These are phyloP conservation scores for Hygrocybe punicea DNA, from an alignment of 768 basidiomycete genomes.

Conservation along the genomic window DNA sequence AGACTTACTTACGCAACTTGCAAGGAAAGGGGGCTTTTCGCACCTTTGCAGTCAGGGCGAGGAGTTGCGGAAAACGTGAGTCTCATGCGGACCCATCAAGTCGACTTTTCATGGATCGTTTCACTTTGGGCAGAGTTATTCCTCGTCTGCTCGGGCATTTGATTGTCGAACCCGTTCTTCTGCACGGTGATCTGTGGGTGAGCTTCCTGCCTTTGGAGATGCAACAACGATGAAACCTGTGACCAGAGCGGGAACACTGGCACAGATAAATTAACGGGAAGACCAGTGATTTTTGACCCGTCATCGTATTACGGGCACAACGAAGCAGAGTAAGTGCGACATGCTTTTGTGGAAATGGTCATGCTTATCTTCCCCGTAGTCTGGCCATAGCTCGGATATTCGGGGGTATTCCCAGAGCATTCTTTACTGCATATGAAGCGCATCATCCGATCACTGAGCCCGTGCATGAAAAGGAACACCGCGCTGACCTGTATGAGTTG, in stretches of 20 bases:
- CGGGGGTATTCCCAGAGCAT: slow-evolving; percentile 63
- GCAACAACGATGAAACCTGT: neutral
- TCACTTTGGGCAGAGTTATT: slow-evolving; percentile 56
- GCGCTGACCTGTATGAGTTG: slow-evolving; percentile 69
- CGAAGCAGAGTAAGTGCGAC: slow-evolving; percentile 65
- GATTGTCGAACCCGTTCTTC: slow-evolving; percentile 58
- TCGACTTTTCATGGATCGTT: neutral
- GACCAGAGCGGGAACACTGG: slow-evolving; percentile 72
- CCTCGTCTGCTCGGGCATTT: slow-evolving; percentile 62
- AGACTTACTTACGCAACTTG: slow-evolving; percentile 50
- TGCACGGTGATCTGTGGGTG: slow-evolving; percentile 84
- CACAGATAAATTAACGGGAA: slow-evolving; percentile 46
- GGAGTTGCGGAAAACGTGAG: slow-evolving; percentile 47
- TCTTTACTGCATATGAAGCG: slow-evolving; percentile 64
- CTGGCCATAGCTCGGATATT: slow-evolving; percentile 78
- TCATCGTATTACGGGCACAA: slow-evolving; percentile 78
- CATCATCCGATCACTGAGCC: slow-evolving; percentile 63
- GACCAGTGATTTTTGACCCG: slow-evolving; percentile 74
- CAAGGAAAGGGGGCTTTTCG: slow-evolving; percentile 37
- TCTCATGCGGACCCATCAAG: slow-evolving; percentile 3
- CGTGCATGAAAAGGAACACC: slow-evolving; percentile 57
- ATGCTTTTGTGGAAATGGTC: neutral
- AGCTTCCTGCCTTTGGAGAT: slow-evolving; percentile 11
- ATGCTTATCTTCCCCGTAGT: slow-evolving; percentile 32
- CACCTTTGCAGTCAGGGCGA: slow-evolving; percentile 52